A percentile compares a stretch with the other conserved stretches of the same genome.
phyloP scores from a whole-genome alignment of 2,329 filamentous ascomycete genomes.

The Pseudopyricularia cyperi region DNA sequence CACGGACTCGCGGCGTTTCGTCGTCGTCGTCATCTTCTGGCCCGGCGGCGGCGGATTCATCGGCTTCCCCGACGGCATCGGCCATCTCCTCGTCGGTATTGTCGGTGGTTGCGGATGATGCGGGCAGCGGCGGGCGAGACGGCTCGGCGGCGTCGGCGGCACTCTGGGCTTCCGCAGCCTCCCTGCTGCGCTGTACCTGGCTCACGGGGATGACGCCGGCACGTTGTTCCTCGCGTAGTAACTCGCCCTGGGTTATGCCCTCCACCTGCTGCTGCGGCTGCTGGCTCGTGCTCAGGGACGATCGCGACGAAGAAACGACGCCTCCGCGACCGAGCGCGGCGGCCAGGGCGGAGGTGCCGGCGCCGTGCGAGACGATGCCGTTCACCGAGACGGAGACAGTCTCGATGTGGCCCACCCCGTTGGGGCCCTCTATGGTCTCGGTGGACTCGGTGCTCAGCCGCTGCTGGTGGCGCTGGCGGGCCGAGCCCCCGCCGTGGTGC shows the following conservation, averaged over 20 bases:
- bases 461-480: slow-evolving; percentile 30
- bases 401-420: slow-evolving; percentile 66
- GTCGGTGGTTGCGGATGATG: neutral
- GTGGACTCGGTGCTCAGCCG: slow-evolving; percentile 62
- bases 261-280: slow-evolving; percentile 14
- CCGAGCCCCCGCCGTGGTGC: slow-evolving; percentile 4
- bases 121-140: neutral
- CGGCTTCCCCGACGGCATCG: slow-evolving; percentile 6
- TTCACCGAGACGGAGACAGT: slow-evolving; percentile 69
- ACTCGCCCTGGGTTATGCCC: slow-evolving; percentile 69
- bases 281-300: neutral
- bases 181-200: slow-evolving; percentile 32
- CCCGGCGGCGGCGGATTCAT: slow-evolving; percentile 13
- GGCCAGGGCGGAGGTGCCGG: slow-evolving; percentile 11
- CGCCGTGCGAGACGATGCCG: slow-evolving; percentile 44
- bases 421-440: slow-evolving; percentile 69
- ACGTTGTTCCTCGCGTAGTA: slow-evolving; percentile 75
- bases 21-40: slow-evolving; percentile 23
- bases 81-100: slow-evolving; percentile 2
- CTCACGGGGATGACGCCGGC: slow-evolving; percentile 63
- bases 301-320: slow-evolving; percentile 1
- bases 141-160: slow-evolving; percentile 10
- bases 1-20: slow-evolving; percentile 67
- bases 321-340: slow-evolving; percentile 8
- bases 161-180: neutral